These are phyloP conservation scores for Letharia columbiana DNA, from an alignment of 495 filamentous ascomycete species.

Conservation along the genomic window DNA sequence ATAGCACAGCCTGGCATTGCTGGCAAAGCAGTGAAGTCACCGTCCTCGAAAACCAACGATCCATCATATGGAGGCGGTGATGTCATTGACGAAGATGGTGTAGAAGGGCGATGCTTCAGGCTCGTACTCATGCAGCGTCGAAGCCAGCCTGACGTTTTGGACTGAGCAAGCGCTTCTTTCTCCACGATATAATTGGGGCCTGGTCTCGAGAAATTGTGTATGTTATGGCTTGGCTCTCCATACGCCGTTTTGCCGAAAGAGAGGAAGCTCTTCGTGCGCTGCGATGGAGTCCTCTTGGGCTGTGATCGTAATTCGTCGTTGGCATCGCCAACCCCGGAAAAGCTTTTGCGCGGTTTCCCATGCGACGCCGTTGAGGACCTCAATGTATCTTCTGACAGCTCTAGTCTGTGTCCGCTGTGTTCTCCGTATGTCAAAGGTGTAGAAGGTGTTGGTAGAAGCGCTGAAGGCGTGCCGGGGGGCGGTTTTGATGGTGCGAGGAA, in stretches of 20 bases:
- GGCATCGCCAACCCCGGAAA: constrained; percentile 39
- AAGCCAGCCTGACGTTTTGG: constrained; percentile 16
- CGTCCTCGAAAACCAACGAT: constrained; percentile 6
- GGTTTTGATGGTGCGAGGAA: constrained; percentile 10
- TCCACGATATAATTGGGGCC: not conserved
- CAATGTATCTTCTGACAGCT: not conserved
- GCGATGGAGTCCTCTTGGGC: constrained; percentile 8
- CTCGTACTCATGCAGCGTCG: constrained; percentile 17
- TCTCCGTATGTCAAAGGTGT: not conserved
- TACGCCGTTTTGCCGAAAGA: constrained; percentile 5
- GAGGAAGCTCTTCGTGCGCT: constrained; percentile 15
- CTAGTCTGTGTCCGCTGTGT: not conserved
- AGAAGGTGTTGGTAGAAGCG: constrained; percentile 2
- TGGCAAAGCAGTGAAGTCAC: constrained; percentile 9
- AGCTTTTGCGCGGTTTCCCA: constrained; percentile 31
- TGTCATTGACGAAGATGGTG: not conserved
- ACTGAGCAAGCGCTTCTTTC: constrained; percentile 1
- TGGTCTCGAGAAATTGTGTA: constrained; percentile 1
- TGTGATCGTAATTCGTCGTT: constrained; percentile 24
- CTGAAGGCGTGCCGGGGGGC: constrained; percentile 7
- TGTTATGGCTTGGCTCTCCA: not conserved
- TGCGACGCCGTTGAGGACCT: constrained; percentile 1
- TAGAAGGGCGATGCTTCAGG: constrained; percentile 10
- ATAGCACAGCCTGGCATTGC: constrained; percentile 6
- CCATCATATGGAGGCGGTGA: not conserved